A percentile compares a stretch with the other conserved stretches of the same genome.
Evolutionary conservation across 805 yeast genomes (phyloP).

Genomic region (Candida schatavii): DNA sequence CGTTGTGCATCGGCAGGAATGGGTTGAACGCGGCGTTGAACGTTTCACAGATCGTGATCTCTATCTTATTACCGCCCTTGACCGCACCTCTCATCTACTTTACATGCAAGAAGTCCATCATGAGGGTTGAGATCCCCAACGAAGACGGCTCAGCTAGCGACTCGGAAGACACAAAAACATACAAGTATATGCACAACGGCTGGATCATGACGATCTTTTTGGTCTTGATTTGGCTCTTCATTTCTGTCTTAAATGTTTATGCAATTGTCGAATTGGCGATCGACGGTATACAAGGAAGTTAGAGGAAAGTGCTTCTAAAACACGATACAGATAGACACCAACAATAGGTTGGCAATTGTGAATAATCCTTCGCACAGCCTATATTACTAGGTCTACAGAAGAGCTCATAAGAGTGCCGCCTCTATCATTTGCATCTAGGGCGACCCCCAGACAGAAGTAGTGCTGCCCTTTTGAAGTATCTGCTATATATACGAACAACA

Average conservation of each 20-base stretch:
- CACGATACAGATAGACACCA: too few relatives aligned
- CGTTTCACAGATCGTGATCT: conserved; percentile 81
- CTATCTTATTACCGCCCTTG: conserved; percentile 77
- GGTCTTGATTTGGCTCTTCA: conserved; percentile 63
- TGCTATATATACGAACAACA: too few relatives aligned
- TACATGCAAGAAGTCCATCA: conserved; percentile 65
- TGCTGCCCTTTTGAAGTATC: too few relatives aligned
- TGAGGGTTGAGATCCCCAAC: conserved; percentile 51
- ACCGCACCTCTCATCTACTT: conserved; percentile 84
- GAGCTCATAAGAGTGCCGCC: too few relatives aligned
- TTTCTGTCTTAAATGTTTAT: conserved; percentile 70
- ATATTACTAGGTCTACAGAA: too few relatives aligned
- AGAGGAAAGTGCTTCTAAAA: not conserved
- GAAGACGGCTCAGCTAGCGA: conserved; percentile 4
- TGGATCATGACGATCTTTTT: conserved; percentile 55
- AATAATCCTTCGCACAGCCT: too few relatives aligned
- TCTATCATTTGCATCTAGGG: too few relatives aligned
- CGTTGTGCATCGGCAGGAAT: conserved; percentile 64
- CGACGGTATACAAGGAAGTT: conserved; percentile 20
- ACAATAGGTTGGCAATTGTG: too few relatives aligned
- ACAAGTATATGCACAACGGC: conserved; percentile 59
- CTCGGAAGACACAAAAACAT: conserved; percentile 20
- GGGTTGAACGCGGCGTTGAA: conserved; percentile 75
- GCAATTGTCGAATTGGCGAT: conserved; percentile 43
- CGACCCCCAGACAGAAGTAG: too few relatives aligned